Percentiles rank a stretch among this genome's conserved stretches.
Evolutionary conservation across 2,329 filamentous ascomycete species (phyloP).

Genomic region (Diaporthe capsici): DNA sequence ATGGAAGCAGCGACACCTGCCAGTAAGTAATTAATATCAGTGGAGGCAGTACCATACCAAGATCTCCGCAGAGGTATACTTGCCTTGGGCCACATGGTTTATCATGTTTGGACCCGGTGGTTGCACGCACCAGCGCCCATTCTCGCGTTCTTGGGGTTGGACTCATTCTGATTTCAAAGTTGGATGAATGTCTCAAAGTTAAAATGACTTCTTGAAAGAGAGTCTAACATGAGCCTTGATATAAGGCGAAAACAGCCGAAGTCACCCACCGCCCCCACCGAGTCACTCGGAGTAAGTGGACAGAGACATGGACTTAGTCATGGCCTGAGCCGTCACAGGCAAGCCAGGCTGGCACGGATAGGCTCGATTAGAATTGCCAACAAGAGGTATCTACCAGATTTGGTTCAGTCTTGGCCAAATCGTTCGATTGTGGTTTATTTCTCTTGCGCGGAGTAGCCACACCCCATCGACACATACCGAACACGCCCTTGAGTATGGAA

Average conservation of each 20-base stretch:
- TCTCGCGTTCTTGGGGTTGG: neutral
- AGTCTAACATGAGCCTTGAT: accelerated
- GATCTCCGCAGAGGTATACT: neutral
- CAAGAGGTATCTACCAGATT: neutral
- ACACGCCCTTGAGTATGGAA: too few relatives aligned
- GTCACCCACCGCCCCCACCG: neutral
- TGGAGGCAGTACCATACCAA: accelerated
- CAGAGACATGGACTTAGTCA: neutral
- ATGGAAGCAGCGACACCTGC: slow-evolving; percentile 16
- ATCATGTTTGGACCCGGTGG: slow-evolving; percentile 4
- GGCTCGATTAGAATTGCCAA: neutral
- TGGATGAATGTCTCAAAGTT: accelerated
- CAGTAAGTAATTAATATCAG: neutral
- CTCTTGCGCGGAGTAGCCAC: too few relatives aligned
- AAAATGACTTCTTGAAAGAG: accelerated
- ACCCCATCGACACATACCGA: too few relatives aligned
- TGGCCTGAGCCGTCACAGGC: neutral
- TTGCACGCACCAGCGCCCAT: slow-evolving; percentile 12
- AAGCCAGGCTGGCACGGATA: too few relatives aligned
- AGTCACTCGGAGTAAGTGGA: slow-evolving; percentile 7
- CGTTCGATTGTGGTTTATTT: too few relatives aligned
- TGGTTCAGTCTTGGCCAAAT: too few relatives aligned
- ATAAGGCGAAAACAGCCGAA: neutral
- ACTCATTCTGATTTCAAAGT: neutral
- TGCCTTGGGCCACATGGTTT: neutral